These are phyloP conservation scores for Pyracantha coccinea DNA, from an alignment of 331 rosid species.

Conservation along the genomic window DNA sequence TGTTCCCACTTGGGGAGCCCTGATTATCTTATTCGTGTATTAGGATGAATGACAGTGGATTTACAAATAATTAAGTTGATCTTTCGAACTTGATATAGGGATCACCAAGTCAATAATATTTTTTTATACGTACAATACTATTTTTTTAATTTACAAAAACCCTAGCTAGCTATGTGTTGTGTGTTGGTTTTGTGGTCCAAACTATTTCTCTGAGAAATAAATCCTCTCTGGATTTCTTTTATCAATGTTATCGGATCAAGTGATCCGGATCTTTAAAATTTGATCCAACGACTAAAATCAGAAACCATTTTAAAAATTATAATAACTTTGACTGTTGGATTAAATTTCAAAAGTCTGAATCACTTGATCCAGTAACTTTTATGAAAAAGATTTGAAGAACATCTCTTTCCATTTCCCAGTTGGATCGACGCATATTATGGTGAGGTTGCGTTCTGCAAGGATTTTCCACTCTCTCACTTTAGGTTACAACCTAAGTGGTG, in stretches of 20 bases:
- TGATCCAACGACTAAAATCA: accelerated
- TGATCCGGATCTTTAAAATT: accelerated
- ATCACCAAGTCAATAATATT: background rate
- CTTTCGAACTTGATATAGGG: background rate
- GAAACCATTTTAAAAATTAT: accelerated
- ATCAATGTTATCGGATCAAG: too few species aligned
- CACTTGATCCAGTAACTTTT: accelerated
- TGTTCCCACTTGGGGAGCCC: background rate
- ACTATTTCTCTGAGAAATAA: background rate
- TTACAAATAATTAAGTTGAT: background rate
- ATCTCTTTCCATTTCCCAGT: background rate
- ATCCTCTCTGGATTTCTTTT: accelerated
- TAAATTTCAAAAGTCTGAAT: accelerated
- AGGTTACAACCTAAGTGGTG: background rate
- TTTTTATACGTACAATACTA: background rate
- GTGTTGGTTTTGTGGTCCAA: background rate
- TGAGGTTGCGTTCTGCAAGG: constrained; percentile 11
- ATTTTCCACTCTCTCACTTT: background rate
- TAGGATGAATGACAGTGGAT: background rate
- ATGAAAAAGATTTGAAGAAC: too few species aligned
- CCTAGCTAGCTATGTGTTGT: background rate
- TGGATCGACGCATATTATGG: background rate
- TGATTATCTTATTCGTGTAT: background rate
- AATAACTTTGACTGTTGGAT: accelerated
- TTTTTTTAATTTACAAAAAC: background rate